phyloP scores from a whole-genome alignment of 208 protist species.

The Crithidia sp. region DNA sequence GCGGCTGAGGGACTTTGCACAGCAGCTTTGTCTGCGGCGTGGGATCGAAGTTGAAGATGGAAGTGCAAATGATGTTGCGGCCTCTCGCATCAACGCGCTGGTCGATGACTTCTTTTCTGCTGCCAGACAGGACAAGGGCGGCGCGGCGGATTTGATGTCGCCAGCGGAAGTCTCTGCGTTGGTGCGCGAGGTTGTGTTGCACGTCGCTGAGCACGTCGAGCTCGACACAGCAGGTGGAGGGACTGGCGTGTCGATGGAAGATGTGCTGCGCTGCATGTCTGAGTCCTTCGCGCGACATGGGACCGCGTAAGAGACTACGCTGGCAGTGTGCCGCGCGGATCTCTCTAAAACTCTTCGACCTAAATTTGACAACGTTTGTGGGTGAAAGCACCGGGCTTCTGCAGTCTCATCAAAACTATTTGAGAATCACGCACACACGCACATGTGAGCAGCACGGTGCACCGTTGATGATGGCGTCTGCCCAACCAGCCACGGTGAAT shows the following conservation, averaged over 20 bases:
- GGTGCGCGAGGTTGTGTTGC: conserved; percentile 18
- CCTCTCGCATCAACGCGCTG: neutral
- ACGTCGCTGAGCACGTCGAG: neutral
- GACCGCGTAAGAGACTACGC: neutral
- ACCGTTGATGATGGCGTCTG: too few species aligned
- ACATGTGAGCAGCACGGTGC: too few species aligned
- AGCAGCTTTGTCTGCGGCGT: neutral
- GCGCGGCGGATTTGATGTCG: conserved; percentile 5
- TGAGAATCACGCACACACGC: too few species aligned
- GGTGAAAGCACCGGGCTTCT: too few species aligned
- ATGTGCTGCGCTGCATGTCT: neutral
- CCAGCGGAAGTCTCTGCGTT: conserved; percentile 1
- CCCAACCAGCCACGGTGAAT: too few species aligned
- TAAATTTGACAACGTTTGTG: too few species aligned
- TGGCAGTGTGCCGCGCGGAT: too few species aligned
- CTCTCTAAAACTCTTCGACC: too few species aligned
- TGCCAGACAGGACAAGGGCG: neutral
- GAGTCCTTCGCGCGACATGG: conserved; percentile 4
- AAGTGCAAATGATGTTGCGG: neutral
- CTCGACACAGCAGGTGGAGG: neutral
- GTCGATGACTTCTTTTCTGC: conserved; percentile 10
- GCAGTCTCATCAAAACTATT: too few species aligned
- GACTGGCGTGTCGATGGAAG: neutral
- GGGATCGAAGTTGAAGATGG: neutral
- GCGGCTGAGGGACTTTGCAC: conserved; percentile 27